Conservation (phyloP, 2,329 filamentous ascomycete species). For the Penicillium sp. region DNA sequence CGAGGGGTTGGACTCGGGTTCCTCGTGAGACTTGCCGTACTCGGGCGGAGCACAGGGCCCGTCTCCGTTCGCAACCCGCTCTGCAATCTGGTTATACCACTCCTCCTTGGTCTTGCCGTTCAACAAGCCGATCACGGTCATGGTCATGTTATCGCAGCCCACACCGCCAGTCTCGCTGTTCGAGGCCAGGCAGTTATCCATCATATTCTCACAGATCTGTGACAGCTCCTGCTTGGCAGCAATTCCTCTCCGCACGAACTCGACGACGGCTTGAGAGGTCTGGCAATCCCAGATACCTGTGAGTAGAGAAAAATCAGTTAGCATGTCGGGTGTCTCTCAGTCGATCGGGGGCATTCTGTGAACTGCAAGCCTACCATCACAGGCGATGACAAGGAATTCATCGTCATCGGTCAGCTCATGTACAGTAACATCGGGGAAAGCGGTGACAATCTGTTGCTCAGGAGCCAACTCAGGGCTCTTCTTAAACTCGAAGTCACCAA, state of each 20-base stretch:
- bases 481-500: slow-evolving; percentile 99
- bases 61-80: slow-evolving; percentile 93
- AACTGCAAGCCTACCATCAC: slow-evolving; percentile 70
- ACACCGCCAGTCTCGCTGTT: slow-evolving; percentile 98
- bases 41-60: slow-evolving; percentile 98
- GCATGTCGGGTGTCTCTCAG: background rate
- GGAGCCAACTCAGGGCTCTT: slow-evolving; percentile 95
- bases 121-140: slow-evolving; percentile 86
- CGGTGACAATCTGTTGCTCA: slow-evolving; percentile 98
- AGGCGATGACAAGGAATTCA: slow-evolving; percentile 91
- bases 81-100: slow-evolving; percentile 96
- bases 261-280: slow-evolving; percentile 94
- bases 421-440: slow-evolving; percentile 89
- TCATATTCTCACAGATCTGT: slow-evolving; percentile 99
- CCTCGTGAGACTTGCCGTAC: slow-evolving; percentile 82
- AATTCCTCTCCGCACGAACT: slow-evolving; percentile 95
- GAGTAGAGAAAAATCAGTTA: slow-evolving; percentile 1
- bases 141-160: slow-evolving; percentile 99
- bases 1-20: slow-evolving; percentile 40
- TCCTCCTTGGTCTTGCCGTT: slow-evolving; percentile 92
- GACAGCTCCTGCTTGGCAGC: slow-evolving; percentile 93
- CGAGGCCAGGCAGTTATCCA: slow-evolving; percentile 98
- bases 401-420: slow-evolving; percentile 92
- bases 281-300: slow-evolving; percentile 99
- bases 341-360: slow-evolving; percentile 6